Evolutionary conservation across 179 eudicot genomes (phyloP).

Genomic region (Beta lomatogona): DNA sequence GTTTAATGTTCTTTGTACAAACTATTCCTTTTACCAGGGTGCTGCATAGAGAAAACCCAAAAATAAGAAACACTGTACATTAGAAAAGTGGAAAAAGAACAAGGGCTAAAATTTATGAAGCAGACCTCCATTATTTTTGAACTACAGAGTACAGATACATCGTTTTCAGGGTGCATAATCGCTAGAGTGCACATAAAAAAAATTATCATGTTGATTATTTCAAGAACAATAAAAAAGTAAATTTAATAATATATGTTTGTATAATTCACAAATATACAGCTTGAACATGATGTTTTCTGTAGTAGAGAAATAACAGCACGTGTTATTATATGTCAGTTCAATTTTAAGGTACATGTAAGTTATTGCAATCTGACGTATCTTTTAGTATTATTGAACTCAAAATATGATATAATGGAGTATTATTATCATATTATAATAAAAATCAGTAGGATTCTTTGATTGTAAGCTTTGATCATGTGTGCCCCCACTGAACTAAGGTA

Average conservation of each 20-base stretch:
- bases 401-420: not conserved
- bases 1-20: slow-evolving; percentile 96
- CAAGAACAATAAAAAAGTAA: no score
- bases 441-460: not conserved
- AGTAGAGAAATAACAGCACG: no score
- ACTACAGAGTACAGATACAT: no score
- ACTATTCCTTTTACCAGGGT: slow-evolving; percentile 81
- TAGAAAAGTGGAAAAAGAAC: not conserved
- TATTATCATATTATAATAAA: not conserved
- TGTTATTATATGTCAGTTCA: not conserved
- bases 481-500: not conserved
- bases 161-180: no score
- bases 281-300: no score
- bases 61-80: slow-evolving; percentile 9
- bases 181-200: no score
- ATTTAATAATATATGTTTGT: no score
- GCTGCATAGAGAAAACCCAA: slow-evolving; percentile 49
- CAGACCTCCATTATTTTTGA: no score
- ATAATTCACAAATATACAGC: no score
- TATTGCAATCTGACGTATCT: not conserved
- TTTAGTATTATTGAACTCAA: not conserved
- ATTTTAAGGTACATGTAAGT: not conserved
- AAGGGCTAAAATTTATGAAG: not conserved
- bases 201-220: no score
- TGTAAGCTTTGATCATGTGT: not conserved